Percentiles rank a stretch among this genome's conserved stretches.
Evolutionary conservation across 441 rosid genomes (phyloP).

Genomic region (Mallotus repandus): DNA sequence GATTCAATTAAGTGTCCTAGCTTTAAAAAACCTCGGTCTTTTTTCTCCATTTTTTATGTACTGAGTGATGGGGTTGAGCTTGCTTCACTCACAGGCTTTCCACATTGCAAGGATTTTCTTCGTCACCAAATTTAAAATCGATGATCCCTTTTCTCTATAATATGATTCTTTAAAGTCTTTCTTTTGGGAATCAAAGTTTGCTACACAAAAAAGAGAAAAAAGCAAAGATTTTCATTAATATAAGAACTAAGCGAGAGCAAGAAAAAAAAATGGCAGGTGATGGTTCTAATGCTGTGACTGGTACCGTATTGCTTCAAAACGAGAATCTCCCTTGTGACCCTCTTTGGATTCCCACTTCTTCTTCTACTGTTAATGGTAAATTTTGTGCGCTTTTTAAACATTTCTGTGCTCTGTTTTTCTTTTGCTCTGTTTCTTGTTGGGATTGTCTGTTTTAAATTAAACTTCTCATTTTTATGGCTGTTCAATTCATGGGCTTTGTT

Average conservation of each 20-base stretch:
- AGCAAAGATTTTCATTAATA: too few species aligned
- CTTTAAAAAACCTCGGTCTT: not conserved
- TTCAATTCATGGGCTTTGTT: not conserved
- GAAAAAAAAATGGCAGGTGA: conserved; percentile 26
- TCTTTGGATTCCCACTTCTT: conserved; percentile 40
- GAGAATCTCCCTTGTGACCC: conserved; percentile 32
- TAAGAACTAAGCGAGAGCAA: too few species aligned
- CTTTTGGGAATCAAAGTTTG: not conserved
- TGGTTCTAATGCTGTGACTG: conserved; percentile 12
- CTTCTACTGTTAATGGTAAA: conserved; percentile 37
- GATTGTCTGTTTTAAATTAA: not conserved
- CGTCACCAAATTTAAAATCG: not conserved
- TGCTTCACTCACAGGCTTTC: conserved; percentile 12
- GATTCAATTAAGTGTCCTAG: too few species aligned
- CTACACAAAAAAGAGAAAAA: not conserved
- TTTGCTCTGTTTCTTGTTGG: not conserved
- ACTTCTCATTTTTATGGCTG: too few species aligned
- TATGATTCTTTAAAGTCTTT: conserved; percentile 9
- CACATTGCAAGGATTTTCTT: conserved; percentile 15
- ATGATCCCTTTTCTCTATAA: not conserved
- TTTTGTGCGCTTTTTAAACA: not conserved
- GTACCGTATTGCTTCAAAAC: conserved; percentile 27
- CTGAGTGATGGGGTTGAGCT: conserved; percentile 19
- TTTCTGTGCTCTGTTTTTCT: not conserved
- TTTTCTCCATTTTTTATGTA: not conserved